Percentiles rank a stretch among this genome's conserved stretches.
Evolutionary conservation across 2,329 filamentous ascomycete species (phyloP).

Genomic region (Rutstroemia sp.): DNA sequence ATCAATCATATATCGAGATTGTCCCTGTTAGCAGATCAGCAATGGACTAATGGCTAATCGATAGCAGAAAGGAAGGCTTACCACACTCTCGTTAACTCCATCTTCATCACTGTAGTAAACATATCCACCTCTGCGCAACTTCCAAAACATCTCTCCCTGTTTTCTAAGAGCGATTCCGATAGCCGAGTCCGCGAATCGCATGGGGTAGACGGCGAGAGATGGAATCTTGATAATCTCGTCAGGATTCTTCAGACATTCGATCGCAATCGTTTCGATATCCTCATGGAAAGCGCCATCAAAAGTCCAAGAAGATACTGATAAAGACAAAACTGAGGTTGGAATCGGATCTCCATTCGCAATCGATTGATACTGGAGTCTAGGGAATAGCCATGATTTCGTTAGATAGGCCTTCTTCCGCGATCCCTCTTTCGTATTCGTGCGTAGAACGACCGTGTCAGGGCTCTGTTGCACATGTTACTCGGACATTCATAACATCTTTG

Average conservation of each 20-base stretch:
- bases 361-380: not conserved
- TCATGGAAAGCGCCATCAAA: conserved; percentile 7
- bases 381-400: conserved; percentile 5
- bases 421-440: not conserved
- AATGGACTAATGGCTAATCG: not conserved
- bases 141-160: conserved; percentile 10
- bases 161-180: conserved; percentile 5
- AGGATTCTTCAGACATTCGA: conserved; percentile 2
- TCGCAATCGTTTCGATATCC: not conserved
- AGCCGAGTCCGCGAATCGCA: conserved; percentile 2
- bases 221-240: conserved; percentile 4
- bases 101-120: conserved; percentile 6
- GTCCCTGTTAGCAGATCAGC: not conserved
- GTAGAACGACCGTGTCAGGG: conserved; percentile 6
- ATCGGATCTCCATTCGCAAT: not conserved
- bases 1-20: conserved; percentile 8
- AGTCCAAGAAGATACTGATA: conserved; percentile 6
- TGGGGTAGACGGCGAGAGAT: conserved; percentile 2
- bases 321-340: not conserved
- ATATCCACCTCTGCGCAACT: conserved; percentile 3
- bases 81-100: not conserved
- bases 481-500: not conserved
- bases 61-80: not conserved
- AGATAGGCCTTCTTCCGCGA: conserved; percentile 1
- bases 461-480: not conserved